phyloP scores from a whole-genome alignment of 768 basidiomycete genomes.

The Suillus discolor region DNA sequence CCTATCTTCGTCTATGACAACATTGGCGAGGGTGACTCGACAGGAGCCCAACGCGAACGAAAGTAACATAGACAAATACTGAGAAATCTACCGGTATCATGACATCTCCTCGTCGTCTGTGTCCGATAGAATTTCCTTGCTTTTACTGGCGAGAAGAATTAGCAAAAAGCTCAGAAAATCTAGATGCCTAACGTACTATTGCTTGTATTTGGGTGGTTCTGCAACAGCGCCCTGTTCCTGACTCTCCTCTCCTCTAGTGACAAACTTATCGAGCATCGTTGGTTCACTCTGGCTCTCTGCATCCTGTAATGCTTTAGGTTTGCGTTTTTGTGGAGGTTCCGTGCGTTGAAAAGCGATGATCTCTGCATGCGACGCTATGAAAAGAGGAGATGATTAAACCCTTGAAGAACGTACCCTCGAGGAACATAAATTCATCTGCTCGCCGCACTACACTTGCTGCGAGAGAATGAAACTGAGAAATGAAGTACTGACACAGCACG shows the following conservation, averaged over 20 bases:
- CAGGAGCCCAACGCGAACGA: constrained; percentile 4
- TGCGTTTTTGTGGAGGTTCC: constrained; percentile 48
- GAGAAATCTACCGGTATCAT: constrained; percentile 33
- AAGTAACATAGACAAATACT: constrained; percentile 16
- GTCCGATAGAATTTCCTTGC: too few relatives aligned
- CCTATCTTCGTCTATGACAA: constrained; percentile 62
- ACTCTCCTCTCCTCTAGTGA: constrained; percentile 31
- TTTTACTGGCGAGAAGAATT: constrained; percentile 32
- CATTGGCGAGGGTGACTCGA: constrained; percentile 30
- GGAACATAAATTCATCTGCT: constrained; percentile 76
- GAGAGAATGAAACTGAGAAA: constrained; percentile 7
- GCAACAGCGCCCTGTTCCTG: constrained; percentile 7
- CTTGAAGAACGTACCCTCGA: constrained; percentile 56
- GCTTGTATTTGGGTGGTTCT: too few relatives aligned
- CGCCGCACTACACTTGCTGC: constrained; percentile 63
- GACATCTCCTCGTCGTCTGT: constrained; percentile 68
- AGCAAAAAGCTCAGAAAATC: too few relatives aligned
- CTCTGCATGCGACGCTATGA: constrained; percentile 39
- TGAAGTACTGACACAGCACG: not conserved
- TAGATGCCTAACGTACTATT: too few relatives aligned
- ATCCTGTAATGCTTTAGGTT: constrained; percentile 34
- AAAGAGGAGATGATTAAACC: constrained; percentile 6
- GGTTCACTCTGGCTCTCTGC: constrained; percentile 28
- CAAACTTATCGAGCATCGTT: constrained; percentile 55
- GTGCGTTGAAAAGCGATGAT: constrained; percentile 55